Conservation (phyloP, 2,329 filamentous ascomycete genomes). For the Pyrenophora teres region DNA sequence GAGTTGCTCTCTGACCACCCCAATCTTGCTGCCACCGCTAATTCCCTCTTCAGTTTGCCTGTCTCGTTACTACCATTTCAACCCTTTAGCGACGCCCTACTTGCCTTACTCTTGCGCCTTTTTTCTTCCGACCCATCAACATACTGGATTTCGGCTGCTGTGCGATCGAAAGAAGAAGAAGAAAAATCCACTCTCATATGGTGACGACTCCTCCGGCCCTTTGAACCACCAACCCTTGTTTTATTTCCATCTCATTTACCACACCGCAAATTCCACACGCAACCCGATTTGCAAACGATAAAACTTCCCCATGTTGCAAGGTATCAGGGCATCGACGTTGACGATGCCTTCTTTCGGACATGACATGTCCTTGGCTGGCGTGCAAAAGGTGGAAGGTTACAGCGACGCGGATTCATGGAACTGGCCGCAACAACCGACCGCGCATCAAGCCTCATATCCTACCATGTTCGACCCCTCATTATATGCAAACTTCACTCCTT, state of each 20-base stretch:
- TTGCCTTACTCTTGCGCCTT: neutral
- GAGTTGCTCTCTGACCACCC: neutral
- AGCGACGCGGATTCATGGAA: slow-evolving; percentile 38
- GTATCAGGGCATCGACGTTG: slow-evolving; percentile 40
- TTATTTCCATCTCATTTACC: neutral
- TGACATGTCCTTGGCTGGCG: slow-evolving; percentile 37
- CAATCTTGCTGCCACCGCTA: neutral
- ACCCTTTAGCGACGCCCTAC: neutral
- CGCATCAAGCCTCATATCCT: slow-evolving; percentile 30
- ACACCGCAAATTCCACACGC: slow-evolving; percentile 2
- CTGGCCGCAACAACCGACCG: slow-evolving; percentile 36
- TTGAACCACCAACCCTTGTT: neutral
- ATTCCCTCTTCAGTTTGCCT: neutral
- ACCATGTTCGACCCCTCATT: slow-evolving; percentile 39
- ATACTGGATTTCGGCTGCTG: neutral
- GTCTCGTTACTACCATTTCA: neutral
- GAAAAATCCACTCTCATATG: no score
- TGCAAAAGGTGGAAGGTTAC: slow-evolving; percentile 43
- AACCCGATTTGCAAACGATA: slow-evolving; percentile 2
- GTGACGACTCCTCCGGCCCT: slow-evolving; percentile 1
- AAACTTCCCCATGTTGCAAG: slow-evolving; percentile 44
- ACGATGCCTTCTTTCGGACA: slow-evolving; percentile 46
- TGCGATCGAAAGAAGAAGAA: slow-evolving; percentile 2
- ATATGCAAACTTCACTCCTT: slow-evolving; percentile 34
- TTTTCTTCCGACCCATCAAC: neutral